Evolutionary conservation across 2,329 filamentous ascomycete genomes (phyloP), one percentile per base, ranked within the genome.

Genomic region (Alternaria tenuissima): DNA sequence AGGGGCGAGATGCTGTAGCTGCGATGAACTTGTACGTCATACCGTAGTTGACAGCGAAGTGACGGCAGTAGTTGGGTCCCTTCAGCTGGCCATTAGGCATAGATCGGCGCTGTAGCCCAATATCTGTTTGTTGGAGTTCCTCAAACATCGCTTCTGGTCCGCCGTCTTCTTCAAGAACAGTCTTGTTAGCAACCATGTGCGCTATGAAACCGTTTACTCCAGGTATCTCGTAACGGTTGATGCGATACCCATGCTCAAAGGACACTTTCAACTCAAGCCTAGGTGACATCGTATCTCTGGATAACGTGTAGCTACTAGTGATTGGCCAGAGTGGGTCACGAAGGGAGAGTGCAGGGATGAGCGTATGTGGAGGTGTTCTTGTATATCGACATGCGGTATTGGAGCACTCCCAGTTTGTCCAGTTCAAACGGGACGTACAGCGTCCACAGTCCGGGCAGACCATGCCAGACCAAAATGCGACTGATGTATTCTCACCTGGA

Each of bases 1-100:
- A 78, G 0, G 69, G 52, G 2, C 54, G 54, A 0, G 71, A 72
- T 5, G 65, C 64, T 0, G 87, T 84, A 1, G 81, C 79, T 1
- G 88, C 87, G 36, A 87, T 83, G 67, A 88, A 91, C 55, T 91
- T 90, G 74, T 91, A 91, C 0, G 84, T 84, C 61, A 88, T 88
- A 2, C 89, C 89, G 63, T 81, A 87, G 62, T 88, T 88, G 30
- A 82, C 81, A 2, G 79, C 74, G 59, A 85, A 88, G 52, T 88
- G 85, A 0, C 82, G 79, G 1, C 83, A 86, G 4, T 86, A 71
- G 5, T 81, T 78, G 55, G 85, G 83, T 8, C 77, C 78, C 43
- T 71, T 80, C 36, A 78, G 67, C n/a, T 68, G 61, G 12, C 57
- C 53, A 20, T 57, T 62, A 9, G 57, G 56, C 4, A 74, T 47